Base-by-base conservation (phyloP, 2,329 filamentous ascomycete genomes). In the Lecanicillium sp. region DNA sequence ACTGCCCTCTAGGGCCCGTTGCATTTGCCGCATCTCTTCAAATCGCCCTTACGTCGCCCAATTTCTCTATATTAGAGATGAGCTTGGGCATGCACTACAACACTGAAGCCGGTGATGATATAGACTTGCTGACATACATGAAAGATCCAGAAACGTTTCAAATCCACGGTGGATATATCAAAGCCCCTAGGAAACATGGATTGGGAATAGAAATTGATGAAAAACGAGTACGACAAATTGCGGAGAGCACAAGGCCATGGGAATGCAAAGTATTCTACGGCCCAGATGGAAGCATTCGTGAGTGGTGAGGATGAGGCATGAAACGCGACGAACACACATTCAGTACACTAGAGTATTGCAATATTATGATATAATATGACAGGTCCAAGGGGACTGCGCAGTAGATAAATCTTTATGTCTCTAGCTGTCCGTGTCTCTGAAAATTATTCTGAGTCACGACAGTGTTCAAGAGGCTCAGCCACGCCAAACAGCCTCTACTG, bases 41-140 rank as follows among this genome's bases (percentile, higher is more conserved):
- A 45, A 73, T 87, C 2, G 78, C 76, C 17, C 65, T 73, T 15
- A 63, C 60, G 9, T 75, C 63, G 15, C 70, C 69, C 15, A 87
- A 82, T 55, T 86, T 83, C 53, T 74, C 71, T 1, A 87, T 88
- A 22, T 78, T 85, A 51, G 83, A 88, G 57, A 87, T 87, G 84
- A 81, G 78, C 38, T 52, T 87, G 20, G 84, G 83, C 0, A 88
- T 89, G 48, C 85, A 89, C 54, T 89, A 88, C 53, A 89, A 89
- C 48, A 72, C 69, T 0, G 22, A 25, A 11, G 22, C 22, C 11
- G 22, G 22, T 6, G 78, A 74, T 2, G 68, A 75, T 3, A 67
- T 78, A 48, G 81, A 85, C 52, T 62, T 85, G 39, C 72, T 72
- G 11, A 82, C 72, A 18, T 87, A 86, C 51, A 65, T 78, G 2